Evolutionary conservation across 805 yeast genomes (phyloP).

Genomic region (Lachancea dasiensis): DNA sequence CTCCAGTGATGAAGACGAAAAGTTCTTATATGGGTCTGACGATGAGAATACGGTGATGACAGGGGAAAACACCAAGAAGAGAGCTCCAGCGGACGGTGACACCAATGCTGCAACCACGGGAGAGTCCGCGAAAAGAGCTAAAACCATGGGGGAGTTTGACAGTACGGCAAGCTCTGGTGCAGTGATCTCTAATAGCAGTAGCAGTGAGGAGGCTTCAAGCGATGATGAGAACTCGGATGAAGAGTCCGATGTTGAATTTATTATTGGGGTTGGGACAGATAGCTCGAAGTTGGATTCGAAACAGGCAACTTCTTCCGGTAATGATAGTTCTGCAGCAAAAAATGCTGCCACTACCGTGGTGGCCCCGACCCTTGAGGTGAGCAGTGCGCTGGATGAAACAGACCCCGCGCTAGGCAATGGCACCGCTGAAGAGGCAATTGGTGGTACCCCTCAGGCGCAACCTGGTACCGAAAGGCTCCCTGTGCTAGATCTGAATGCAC

Average conservation of each 20-base stretch:
- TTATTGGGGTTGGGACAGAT: constrained; percentile 47
- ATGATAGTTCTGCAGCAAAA: constrained; percentile 15
- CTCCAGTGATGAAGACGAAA: constrained; percentile 33
- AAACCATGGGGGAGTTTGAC: too few species aligned
- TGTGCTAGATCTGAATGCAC: constrained; percentile 32
- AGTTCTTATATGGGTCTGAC: constrained; percentile 32
- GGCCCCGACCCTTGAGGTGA: constrained; percentile 9
- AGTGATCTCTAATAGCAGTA: too few species aligned
- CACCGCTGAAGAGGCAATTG: not conserved
- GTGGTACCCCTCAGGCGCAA: constrained; percentile 19
- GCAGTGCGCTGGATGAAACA: constrained; percentile 1
- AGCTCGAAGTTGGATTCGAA: constrained; percentile 24
- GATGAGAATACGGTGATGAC: constrained; percentile 20
- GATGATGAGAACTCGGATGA: constrained; percentile 46
- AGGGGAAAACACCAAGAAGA: not conserved
- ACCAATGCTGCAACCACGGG: constrained; percentile 20
- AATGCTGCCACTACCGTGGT: constrained; percentile 19
- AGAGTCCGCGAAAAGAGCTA: too few species aligned
- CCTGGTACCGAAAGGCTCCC: constrained; percentile 32
- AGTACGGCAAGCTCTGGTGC: too few species aligned
- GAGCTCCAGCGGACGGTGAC: constrained; percentile 2
- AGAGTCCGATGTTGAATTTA: constrained; percentile 76
- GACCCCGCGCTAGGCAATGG: not conserved
- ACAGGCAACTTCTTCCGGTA: constrained; percentile 17
- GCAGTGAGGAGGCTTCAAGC: constrained; percentile 40